Percentiles rank a stretch among this genome's conserved stretches.
phyloP scores from a whole-genome alignment of 352 stramenopile genomes.

The Phytophthora podocarpi region DNA sequence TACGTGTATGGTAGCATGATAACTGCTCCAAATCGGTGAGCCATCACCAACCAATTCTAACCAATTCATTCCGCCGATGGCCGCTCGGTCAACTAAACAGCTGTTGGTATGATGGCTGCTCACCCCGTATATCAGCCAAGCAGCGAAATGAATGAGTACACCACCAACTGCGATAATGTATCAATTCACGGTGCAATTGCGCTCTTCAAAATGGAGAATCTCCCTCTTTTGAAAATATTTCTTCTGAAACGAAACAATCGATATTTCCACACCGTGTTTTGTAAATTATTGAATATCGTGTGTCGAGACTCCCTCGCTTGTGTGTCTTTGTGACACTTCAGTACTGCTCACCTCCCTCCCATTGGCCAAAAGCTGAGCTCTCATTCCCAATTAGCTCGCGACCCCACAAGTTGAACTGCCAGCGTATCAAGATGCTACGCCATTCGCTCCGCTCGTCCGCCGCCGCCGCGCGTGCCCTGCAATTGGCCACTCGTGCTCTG shows the following conservation, averaged over 20 bases:
- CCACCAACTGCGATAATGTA: background rate
- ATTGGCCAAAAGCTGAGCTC: conserved; percentile 2
- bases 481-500: conserved; percentile 17
- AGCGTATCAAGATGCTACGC: conserved; percentile 28
- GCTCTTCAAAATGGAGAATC: too few species aligned
- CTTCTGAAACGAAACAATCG: background rate
- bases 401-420: conserved; percentile 28
- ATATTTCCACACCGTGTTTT: background rate
- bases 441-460: conserved; percentile 18
- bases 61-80: too few species aligned
- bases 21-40: too few species aligned
- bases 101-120: conserved; percentile 8
- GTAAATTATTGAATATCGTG: too few species aligned
- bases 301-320: too few species aligned
- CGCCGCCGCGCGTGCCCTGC: background rate
- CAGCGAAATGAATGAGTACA: conserved; percentile 1
- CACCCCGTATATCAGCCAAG: conserved; percentile 7
- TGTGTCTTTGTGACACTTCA: conserved; percentile 4
- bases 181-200: background rate
- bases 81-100: background rate
- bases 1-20: too few species aligned
- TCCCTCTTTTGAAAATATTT: too few species aligned
- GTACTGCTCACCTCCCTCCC: background rate
- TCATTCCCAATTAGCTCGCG: conserved; percentile 24
- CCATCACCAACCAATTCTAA: too few species aligned